Percentiles rank a stretch among this genome's conserved stretches.
These are phyloP conservation scores for Macadamia integrifolia DNA, from an alignment of 164 flowering plant species.

Conservation along the genomic window DNA sequence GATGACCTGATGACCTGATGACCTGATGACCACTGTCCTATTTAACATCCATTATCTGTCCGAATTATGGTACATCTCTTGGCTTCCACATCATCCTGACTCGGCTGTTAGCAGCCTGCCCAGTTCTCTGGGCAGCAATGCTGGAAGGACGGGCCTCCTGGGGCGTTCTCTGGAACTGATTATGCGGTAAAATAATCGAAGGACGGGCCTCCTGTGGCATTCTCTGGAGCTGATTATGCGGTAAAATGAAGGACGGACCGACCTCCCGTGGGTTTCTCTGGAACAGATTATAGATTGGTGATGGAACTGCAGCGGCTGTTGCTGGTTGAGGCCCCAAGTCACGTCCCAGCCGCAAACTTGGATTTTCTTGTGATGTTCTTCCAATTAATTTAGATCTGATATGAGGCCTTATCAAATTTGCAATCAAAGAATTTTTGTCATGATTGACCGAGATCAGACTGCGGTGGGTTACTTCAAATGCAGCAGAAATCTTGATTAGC, in stretches of 20 bases:
- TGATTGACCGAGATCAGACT: conserved; percentile 23
- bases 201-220: no score
- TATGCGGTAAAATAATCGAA: no score
- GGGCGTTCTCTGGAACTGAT: not conserved
- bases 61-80: not conserved
- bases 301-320: not conserved
- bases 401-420: conserved; percentile 36
- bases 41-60: not conserved
- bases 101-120: conserved; percentile 5
- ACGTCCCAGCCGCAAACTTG: not conserved
- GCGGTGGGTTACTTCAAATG: conserved; percentile 27
- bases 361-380: conserved; percentile 8
- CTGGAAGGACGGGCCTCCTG: not conserved
- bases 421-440: conserved; percentile 24
- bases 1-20: no score
- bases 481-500: conserved; percentile 45
- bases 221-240: no score
- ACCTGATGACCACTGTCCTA: no score
- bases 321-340: not conserved
- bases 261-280: no score
- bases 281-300: not conserved
- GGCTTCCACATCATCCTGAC: conserved; percentile 30
- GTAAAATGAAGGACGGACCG: no score
- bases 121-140: not conserved
- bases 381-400: conserved; percentile 5